Base-by-base conservation (phyloP, 495 filamentous ascomycete species). In the Penicillium silybi region DNA sequence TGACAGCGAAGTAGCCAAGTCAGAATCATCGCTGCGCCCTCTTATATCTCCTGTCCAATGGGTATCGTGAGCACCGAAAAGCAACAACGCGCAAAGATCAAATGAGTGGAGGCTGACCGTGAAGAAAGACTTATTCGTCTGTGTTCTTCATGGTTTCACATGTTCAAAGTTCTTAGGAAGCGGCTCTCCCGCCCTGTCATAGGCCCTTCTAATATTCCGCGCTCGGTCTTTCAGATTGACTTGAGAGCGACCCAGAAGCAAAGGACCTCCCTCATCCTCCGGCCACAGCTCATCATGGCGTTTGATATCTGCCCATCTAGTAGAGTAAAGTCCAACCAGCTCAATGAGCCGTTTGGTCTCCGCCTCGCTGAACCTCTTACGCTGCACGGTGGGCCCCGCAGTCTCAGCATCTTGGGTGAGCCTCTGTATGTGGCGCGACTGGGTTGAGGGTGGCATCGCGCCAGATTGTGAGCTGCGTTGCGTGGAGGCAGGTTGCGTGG, bases 141-240 rank as follows among this genome's bases (percentile, higher is more conserved):
- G 9, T 10, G 3, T 10, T 13, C 29, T 32, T 32, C 29, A 23
- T 23, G 2, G 2, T 23, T 2, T 6, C 22, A 23, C 16, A 4
- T 8, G 2, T 7, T 39, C n/a, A 6, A 18, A 39, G 18, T 39
- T 39, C n/a, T 25, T 10, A 6, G 19, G 38, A 2, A 49, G 26
- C 17, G 3, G 9, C 6, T 19, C 11, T 32, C 54, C 58, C 3
- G 59, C 68, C 67, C 57, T 56, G 10, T 48, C 19, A 41, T 41
- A 62, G 23, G 41, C 48, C 6, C 56, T 54, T 29, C 62, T 56
- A n/a, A 93, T 60, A 49, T 90, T 95, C 22, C 89, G 70, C 2
- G 90, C 90, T 51, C 89, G 89, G 58, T 93, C 90, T 63, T 93
- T 93, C 7, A 92, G 62, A 55, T 92, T 84, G 0, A 90, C 85